phyloP scores from a whole-genome alignment of 2,329 filamentous ascomycete species.

The Fusarium verticillioides region DNA sequence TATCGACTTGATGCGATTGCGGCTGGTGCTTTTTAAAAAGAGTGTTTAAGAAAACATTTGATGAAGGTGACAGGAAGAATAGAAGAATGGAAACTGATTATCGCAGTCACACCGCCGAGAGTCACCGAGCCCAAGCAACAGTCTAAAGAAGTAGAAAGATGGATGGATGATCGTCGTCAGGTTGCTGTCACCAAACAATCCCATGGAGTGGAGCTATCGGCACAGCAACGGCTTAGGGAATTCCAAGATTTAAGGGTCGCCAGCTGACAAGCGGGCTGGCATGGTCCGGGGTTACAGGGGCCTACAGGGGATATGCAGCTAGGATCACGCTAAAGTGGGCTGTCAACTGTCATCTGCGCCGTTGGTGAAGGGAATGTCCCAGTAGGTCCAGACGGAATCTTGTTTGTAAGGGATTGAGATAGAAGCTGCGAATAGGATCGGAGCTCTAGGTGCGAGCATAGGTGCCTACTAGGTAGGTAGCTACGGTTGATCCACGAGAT shows the following conservation, averaged over 20 bases:
- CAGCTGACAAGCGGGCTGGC: slow-evolving; percentile 9
- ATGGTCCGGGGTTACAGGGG: slow-evolving; percentile 19
- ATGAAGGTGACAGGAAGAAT: slow-evolving; percentile 18
- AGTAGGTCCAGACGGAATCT: not conserved
- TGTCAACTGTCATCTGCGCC: slow-evolving; percentile 12
- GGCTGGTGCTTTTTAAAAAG: slow-evolving; percentile 13
- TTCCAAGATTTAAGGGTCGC: slow-evolving; percentile 26
- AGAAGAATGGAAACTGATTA: slow-evolving; percentile 10
- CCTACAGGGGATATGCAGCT: slow-evolving; percentile 13
- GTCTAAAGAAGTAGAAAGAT: slow-evolving; percentile 2
- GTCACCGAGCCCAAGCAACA: slow-evolving; percentile 12
- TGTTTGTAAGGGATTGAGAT: not conserved
- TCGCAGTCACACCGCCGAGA: slow-evolving; percentile 1
- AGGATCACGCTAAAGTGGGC: slow-evolving; percentile 8
- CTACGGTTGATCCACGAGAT: not conserved
- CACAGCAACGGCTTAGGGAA: slow-evolving; percentile 22
- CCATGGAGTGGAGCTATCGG: slow-evolving; percentile 18
- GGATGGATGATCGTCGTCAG: not conserved
- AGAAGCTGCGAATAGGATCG: not conserved
- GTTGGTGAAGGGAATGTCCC: slow-evolving; percentile 14
- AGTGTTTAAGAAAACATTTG: slow-evolving; percentile 5
- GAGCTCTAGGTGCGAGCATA: not conserved
- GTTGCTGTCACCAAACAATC: slow-evolving; percentile 20
- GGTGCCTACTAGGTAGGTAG: not conserved
- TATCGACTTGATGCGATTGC: not conserved